Evolutionary conservation across 2,329 filamentous ascomycete genomes (phyloP), one percentile per base, ranked within the genome.

Genomic region (Sporothrix humicola): DNA sequence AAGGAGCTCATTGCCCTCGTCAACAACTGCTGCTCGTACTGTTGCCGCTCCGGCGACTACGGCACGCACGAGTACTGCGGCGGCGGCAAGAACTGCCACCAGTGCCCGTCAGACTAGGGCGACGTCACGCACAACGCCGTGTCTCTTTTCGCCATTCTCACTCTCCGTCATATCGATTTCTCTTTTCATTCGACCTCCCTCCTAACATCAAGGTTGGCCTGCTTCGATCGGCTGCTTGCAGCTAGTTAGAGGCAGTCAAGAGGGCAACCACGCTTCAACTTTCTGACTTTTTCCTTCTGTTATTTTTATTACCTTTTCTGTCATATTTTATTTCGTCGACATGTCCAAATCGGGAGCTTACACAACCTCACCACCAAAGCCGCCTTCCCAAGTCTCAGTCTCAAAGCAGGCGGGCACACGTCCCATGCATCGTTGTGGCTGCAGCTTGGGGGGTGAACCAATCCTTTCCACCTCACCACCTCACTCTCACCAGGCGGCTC

Each of bases 61-160:
- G 85, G 85, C 75, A 83, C 84, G 66, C 85, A 87, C 77, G 85
- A 87, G 76, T 84, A 83, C 78, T 87, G 85, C 79, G 81, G 81
- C 9, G 82, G 79, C 72, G 79, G 79, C 65, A 78, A 80, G 71
- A 79, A 84, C 77, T 87, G 85, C 78, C 83, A 84, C 65, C 80
- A 79, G 71, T 85, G 83, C 80, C 81, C 82, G 74, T 82, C 50
- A 37, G 59, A 72, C 10, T 54, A 31, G 58, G 6, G 8, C 23
- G n/a, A 46, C 10, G 26, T 5, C 31, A 48, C 23, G 17, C 9
- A 7, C 37, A 26, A 15, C 61, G n/a, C 10, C 13, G 12, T 9
- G 44, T 23, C 63, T 17, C 7, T 52, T 26, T 10, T 48, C 42
- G 20, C n/a, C 5, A 15, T 17, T 20, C 12, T 26, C 44, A 8